Percentiles rank a stretch among this genome's conserved stretches.
Conservation (phyloP, 1,139 yeast genomes). For the Candida dubliniensis region DNA sequence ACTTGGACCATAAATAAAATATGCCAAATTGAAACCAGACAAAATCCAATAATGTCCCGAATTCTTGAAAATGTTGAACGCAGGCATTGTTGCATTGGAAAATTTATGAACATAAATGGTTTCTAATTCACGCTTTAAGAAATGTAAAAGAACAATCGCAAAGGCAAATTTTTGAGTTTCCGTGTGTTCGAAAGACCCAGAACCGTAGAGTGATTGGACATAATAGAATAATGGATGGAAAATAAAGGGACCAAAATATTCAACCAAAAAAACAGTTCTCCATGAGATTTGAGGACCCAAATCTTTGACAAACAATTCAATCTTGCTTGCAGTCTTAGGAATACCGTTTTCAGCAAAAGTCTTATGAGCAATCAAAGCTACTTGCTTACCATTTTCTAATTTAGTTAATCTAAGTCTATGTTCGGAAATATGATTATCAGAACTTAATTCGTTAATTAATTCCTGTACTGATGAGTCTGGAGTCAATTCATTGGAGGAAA, state of each 20-base stretch:
- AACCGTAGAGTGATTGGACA: conserved; percentile 22
- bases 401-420: conserved; percentile 40
- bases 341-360: conserved; percentile 35
- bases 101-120: conserved; percentile 81
- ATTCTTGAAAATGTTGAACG: conserved; percentile 82
- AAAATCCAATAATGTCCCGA: conserved; percentile 88
- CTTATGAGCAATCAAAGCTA: conserved; percentile 32
- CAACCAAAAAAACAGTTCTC: conserved; percentile 83
- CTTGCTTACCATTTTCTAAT: conserved; percentile 31
- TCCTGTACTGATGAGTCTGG: conserved; percentile 29
- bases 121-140: conserved; percentile 83
- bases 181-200: conserved; percentile 19
- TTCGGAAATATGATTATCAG: conserved; percentile 34
- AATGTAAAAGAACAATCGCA: conserved; percentile 66
- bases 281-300: conserved; percentile 92
- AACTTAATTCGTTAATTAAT: conserved; percentile 41
- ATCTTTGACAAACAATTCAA: conserved; percentile 65
- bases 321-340: conserved; percentile 24
- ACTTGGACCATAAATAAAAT: conserved; percentile 66
- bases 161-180: conserved; percentile 56
- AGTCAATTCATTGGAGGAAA: conserved; percentile 37
- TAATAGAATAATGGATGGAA: conserved; percentile 73
- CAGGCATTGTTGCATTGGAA: conserved; percentile 90
- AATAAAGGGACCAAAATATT: conserved; percentile 85
- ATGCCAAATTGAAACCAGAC: conserved; percentile 72